Evolutionary conservation across 805 yeast genomes (phyloP).

Genomic region (Wickerhamiella brachini): DNA sequence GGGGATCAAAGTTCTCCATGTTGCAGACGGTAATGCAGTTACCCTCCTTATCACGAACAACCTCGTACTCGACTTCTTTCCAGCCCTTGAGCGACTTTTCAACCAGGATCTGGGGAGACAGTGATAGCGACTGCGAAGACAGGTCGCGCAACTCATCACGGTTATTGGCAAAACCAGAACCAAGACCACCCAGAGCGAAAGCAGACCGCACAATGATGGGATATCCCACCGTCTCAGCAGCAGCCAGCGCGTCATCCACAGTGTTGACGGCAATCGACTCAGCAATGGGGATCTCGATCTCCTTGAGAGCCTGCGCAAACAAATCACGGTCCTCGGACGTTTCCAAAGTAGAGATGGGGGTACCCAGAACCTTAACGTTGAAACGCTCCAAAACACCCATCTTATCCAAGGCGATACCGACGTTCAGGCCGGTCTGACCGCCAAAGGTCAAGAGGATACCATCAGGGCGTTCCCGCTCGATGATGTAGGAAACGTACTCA

Average conservation of each 20-base stretch:
- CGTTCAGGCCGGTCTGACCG: conserved; percentile 95
- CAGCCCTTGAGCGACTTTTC: conserved; percentile 97
- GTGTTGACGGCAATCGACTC: conserved; percentile 91
- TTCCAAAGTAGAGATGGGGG: conserved; percentile 90
- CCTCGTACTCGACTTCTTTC: conserved; percentile 98
- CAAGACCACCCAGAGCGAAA: conserved; percentile 92
- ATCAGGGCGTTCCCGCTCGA: conserved; percentile 92
- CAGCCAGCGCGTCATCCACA: conserved; percentile 83
- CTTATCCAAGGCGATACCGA: conserved; percentile 87
- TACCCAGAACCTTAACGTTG: conserved; percentile 89
- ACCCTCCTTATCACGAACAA: conserved; percentile 88
- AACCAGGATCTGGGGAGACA: conserved; percentile 89
- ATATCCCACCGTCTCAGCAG: conserved; percentile 79
- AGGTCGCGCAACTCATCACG: conserved; percentile 71
- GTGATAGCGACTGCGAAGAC: conserved; percentile 75
- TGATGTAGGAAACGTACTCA: conserved; percentile 87
- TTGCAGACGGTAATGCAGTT: conserved; percentile 98
- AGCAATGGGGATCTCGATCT: conserved; percentile 91
- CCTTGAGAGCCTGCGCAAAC: conserved; percentile 88
- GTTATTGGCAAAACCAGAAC: conserved; percentile 90
- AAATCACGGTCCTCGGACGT: conserved; percentile 96
- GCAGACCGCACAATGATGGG: conserved; percentile 98
- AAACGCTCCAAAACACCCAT: conserved; percentile 87
- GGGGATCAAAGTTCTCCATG: conserved; percentile 98
- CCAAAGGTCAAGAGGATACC: conserved; percentile 94